Percentiles rank a stretch among this genome's conserved stretches.
phyloP scores from a whole-genome alignment of 2,329 filamentous ascomycete genomes.

The Lecanosticta acicola region DNA sequence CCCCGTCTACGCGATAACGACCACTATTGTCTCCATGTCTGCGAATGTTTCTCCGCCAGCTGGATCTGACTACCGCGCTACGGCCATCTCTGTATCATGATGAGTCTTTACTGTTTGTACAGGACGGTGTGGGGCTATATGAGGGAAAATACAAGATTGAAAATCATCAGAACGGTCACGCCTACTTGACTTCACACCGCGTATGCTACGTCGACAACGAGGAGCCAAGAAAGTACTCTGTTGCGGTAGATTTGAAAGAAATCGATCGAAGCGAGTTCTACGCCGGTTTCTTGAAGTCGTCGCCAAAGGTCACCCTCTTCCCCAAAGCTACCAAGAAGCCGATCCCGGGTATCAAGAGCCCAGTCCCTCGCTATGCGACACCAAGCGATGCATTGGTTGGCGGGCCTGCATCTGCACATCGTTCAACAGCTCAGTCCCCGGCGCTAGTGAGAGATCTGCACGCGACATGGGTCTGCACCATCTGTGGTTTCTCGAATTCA shows the following conservation, averaged over 20 bases:
- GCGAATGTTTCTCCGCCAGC: conserved; percentile 90
- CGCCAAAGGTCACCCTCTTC: conserved; percentile 82
- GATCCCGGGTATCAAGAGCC: conserved; percentile 48
- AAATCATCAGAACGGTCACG: conserved; percentile 89
- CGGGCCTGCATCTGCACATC: conserved; percentile 44
- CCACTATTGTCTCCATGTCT: conserved; percentile 20
- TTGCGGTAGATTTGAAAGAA: conserved; percentile 81
- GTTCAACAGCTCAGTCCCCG: conserved; percentile 42
- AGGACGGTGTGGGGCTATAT: conserved; percentile 95
- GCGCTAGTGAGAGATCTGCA: conserved; percentile 46
- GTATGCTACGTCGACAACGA: conserved; percentile 90
- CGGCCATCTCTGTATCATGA: conserved; percentile 88
- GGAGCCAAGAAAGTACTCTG: conserved; percentile 77
- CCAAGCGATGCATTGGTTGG: conserved; percentile 39
- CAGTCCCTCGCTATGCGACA: conserved; percentile 44
- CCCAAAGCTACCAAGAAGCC: conserved; percentile 71
- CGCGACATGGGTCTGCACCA: conserved; percentile 91
- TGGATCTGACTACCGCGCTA: conserved; percentile 93
- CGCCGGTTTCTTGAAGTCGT: conserved; percentile 90
- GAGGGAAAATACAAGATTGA: conserved; percentile 96
- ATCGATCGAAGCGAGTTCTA: conserved; percentile 89
- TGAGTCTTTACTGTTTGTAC: conserved; percentile 91
- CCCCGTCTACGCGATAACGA: neutral
- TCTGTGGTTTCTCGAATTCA: conserved; percentile 91
- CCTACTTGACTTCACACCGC: conserved; percentile 92